A percentile compares a stretch with the other conserved stretches of the same genome.
These are phyloP conservation scores for Trametes cubensis DNA, from an alignment of 768 basidiomycete species.

Conservation along the genomic window DNA sequence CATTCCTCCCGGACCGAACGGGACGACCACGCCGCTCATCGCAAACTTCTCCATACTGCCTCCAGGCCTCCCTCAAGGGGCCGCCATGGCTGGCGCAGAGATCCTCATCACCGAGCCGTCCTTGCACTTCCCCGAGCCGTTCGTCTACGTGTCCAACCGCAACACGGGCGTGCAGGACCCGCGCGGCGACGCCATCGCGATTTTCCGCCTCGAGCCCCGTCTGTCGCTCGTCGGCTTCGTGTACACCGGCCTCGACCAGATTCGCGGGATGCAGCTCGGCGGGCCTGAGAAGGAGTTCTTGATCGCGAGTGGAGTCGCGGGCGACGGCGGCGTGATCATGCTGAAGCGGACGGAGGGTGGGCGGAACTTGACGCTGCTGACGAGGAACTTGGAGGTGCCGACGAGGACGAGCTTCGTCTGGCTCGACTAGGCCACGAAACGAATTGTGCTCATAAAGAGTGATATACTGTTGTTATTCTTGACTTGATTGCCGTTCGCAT, in stretches of 20 bases:
- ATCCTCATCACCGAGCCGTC: conserved; percentile 60
- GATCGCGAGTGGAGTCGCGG: conserved; percentile 56
- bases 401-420: conserved; percentile 59
- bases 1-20: conserved; percentile 53
- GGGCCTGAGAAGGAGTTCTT: conserved; percentile 53
- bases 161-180: conserved; percentile 55
- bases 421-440: conserved; percentile 29
- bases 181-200: conserved; percentile 65
- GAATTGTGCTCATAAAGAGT: background rate
- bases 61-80: conserved; percentile 40
- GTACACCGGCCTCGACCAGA: conserved; percentile 63
- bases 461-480: too few species aligned
- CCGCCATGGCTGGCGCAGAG: conserved; percentile 57
- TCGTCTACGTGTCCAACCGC: conserved; percentile 71
- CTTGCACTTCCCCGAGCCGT: conserved; percentile 48
- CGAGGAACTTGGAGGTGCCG: conserved; percentile 53
- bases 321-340: conserved; percentile 58
- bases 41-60: conserved; percentile 53
- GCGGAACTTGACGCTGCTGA: conserved; percentile 52
- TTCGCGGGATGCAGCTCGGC: conserved; percentile 66
- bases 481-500: too few species aligned
- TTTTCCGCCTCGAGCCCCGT: conserved; percentile 52
- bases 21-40: conserved; percentile 54
- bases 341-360: conserved; percentile 59
- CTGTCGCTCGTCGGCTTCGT: conserved; percentile 54